Conservation (phyloP, 495 filamentous ascomycete genomes). For the Trichocladium uniseriatum region DNA sequence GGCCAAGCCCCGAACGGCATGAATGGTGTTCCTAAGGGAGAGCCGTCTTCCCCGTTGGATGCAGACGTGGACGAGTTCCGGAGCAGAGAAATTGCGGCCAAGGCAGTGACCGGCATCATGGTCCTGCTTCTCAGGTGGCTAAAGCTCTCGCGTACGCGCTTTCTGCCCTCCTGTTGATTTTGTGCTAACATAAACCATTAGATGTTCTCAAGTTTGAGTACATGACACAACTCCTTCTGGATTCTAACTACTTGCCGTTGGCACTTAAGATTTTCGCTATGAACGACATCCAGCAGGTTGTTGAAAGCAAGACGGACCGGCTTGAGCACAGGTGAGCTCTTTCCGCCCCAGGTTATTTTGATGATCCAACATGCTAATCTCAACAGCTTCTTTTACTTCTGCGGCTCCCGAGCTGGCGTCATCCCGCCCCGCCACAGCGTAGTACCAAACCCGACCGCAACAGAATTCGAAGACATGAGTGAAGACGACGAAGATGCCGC, state of each 20-base stretch:
- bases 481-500: constrained; percentile 75
- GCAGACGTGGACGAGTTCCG: constrained; percentile 76
- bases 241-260: constrained; percentile 87
- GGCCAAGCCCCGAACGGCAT: constrained; percentile 21
- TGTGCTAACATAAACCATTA: constrained; percentile 22
- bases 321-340: constrained; percentile 64
- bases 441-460: constrained; percentile 17
- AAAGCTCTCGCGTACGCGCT: constrained; percentile 73
- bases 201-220: constrained; percentile 96
- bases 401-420: constrained; percentile 44
- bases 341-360: too few species aligned
- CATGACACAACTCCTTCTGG: constrained; percentile 81
- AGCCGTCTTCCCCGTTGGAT: constrained; percentile 33
- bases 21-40: constrained; percentile 26
- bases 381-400: constrained; percentile 79
- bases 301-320: constrained; percentile 77
- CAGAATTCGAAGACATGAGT: constrained; percentile 28
- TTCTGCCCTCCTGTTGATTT: neutral
- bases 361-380: too few species aligned
- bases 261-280: constrained; percentile 87
- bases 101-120: constrained; percentile 80
- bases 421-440: constrained; percentile 11
- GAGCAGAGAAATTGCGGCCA: constrained; percentile 74
- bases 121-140: constrained; percentile 91
- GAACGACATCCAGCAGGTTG: constrained; percentile 79